Evolutionary conservation across 768 basidiomycete species (phyloP).

Genomic region (Phallus indusiatus): DNA sequence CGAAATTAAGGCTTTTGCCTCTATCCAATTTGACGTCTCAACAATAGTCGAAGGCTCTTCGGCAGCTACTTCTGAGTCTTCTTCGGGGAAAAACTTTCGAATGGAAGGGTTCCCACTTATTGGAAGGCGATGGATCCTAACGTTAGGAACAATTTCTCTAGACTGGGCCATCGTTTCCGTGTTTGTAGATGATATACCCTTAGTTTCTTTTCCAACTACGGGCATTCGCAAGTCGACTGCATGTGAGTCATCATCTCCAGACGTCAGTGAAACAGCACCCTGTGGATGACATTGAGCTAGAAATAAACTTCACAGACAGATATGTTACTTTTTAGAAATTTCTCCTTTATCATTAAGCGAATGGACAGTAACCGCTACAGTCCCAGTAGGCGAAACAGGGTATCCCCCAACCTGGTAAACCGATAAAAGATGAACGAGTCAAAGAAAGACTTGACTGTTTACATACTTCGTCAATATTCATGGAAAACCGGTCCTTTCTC

Average conservation of each 20-base stretch:
- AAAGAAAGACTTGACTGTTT: not conserved
- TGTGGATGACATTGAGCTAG: not conserved
- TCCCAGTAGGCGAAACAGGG: not conserved
- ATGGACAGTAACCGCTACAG: not conserved
- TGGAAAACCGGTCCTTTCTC: not conserved
- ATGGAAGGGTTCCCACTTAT: slow-evolving; percentile 35
- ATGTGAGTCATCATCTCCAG: not conserved
- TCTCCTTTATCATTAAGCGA: too few relatives aligned
- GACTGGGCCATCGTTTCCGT: not conserved
- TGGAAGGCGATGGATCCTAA: not conserved
- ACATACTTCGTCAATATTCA: not conserved
- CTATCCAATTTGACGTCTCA: not conserved
- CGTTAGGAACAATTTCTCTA: not conserved
- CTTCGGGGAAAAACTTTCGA: slow-evolving; percentile 74
- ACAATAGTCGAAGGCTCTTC: not conserved
- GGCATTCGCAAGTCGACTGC: slow-evolving; percentile 24
- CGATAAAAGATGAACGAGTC: too few relatives aligned
- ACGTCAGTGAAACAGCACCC: not conserved
- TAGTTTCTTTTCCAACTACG: slow-evolving; percentile 37
- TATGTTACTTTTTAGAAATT: not conserved
- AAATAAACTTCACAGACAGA: not conserved
- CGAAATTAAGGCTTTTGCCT: not conserved
- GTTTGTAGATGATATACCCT: not conserved
- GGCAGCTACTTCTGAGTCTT: slow-evolving; percentile 29
- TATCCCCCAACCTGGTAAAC: not conserved